Conservation (phyloP, 257 asterid genomes). For the Nicotiana tomentosiformis region DNA sequence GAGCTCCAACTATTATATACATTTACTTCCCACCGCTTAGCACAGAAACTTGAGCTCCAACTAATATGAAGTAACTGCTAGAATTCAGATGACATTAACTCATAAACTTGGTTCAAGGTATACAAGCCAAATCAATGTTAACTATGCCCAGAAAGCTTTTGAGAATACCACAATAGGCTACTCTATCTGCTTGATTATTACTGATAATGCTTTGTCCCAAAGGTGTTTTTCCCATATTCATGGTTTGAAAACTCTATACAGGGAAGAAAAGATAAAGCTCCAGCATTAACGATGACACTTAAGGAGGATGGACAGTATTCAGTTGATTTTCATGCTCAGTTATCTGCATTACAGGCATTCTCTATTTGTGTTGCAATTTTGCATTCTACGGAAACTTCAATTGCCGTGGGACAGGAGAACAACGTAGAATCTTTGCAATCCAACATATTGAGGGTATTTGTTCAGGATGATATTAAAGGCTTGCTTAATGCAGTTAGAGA, state of each 20-base stretch:
- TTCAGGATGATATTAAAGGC: slow-evolving; percentile 48
- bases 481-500: slow-evolving; percentile 43
- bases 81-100: not conserved
- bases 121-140: not conserved
- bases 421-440: slow-evolving; percentile 37
- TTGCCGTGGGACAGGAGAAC: slow-evolving; percentile 35
- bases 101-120: not conserved
- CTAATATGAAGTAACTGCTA: too few relatives aligned
- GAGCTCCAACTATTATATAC: not conserved
- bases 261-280: slow-evolving; percentile 60
- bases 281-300: slow-evolving; percentile 54
- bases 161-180: not conserved
- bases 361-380: slow-evolving; percentile 66
- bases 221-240: not conserved
- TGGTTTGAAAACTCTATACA: slow-evolving; percentile 21
- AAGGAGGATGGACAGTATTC: slow-evolving; percentile 60
- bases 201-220: not conserved
- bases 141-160: not conserved
- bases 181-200: not conserved
- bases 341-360: slow-evolving; percentile 85
- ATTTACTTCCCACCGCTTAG: not conserved
- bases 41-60: not conserved
- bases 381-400: slow-evolving; percentile 61
- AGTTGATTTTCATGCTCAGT: slow-evolving; percentile 80
- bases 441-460: slow-evolving; percentile 46